A percentile compares a stretch with the other conserved stretches of the same genome.
These are phyloP conservation scores for Neurospora africana DNA, from an alignment of 495 filamentous ascomycete species.

Conservation along the genomic window DNA sequence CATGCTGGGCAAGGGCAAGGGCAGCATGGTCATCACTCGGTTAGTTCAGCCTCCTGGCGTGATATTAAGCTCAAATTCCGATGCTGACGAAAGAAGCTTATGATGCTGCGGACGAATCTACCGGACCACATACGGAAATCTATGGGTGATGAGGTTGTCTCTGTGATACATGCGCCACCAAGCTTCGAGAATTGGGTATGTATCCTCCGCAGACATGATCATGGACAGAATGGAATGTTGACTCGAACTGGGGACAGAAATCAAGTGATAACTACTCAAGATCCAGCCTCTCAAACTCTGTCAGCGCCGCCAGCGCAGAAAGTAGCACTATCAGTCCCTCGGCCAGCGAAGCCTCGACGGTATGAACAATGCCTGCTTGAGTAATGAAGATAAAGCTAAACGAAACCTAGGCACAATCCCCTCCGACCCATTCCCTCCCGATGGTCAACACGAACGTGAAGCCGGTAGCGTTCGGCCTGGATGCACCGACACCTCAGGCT, in stretches of 20 bases:
- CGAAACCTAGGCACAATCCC: conserved; percentile 13
- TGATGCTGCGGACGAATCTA: conserved; percentile 54
- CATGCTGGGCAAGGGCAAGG: conserved; percentile 10
- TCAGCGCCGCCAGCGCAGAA: conserved; percentile 15
- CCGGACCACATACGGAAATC: conserved; percentile 41
- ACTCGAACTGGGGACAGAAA: conserved; percentile 17
- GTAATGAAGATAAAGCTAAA: conserved; percentile 4
- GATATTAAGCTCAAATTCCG: conserved; percentile 2
- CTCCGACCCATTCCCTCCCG: conserved; percentile 41
- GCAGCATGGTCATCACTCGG: conserved; percentile 25
- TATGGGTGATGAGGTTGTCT: conserved; percentile 62
- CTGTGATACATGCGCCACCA: conserved; percentile 79
- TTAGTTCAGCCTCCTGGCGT: conserved; percentile 16
- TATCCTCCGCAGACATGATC: conserved; percentile 1
- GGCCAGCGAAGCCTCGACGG: conserved; percentile 22
- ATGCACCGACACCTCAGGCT: conserved; percentile 69
- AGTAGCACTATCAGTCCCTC: conserved; percentile 20
- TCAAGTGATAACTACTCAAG: conserved; percentile 21
- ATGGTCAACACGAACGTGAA: conserved; percentile 60
- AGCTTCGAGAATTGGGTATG: conserved; percentile 71
- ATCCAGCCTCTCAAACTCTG: conserved; percentile 13
- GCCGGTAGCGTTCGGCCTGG: conserved; percentile 50
- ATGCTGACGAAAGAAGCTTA: conserved; percentile 26
- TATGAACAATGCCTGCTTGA: conserved; percentile 13
- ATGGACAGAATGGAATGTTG: conserved; percentile 1